phyloP scores from a whole-genome alignment of 345 rosid species.

The Eucalyptus coolabah region DNA sequence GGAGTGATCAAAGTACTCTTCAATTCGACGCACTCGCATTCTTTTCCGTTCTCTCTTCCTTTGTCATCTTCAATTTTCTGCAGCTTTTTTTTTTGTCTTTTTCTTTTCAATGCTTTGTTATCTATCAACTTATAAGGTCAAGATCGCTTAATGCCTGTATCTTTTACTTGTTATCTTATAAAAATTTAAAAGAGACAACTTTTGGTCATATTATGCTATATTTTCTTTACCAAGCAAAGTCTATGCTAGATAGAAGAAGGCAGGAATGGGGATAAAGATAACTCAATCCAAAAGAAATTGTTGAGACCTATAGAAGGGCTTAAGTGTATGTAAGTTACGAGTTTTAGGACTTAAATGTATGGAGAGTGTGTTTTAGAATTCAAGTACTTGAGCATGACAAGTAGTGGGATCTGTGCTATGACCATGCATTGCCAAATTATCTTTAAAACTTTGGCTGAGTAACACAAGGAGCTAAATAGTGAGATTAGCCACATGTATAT shows the following conservation, averaged over 20 bases:
- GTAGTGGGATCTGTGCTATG: background rate
- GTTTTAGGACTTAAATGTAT: background rate
- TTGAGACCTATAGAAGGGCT: background rate
- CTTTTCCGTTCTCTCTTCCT: background rate
- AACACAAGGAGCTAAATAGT: background rate
- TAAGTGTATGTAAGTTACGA: background rate
- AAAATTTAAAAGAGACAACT: background rate
- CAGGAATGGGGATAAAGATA: too few species aligned
- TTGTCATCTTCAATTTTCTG: background rate
- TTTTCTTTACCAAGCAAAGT: background rate
- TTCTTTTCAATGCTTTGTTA: background rate
- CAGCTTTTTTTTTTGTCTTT: background rate
- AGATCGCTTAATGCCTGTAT: fast-evolving
- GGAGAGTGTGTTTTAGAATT: background rate
- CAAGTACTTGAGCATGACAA: background rate
- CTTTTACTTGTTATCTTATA: background rate
- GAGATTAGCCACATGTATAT: background rate
- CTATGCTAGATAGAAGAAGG: background rate
- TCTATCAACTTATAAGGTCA: background rate
- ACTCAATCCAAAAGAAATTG: too few species aligned
- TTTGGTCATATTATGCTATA: background rate
- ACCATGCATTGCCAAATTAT: background rate
- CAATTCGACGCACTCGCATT: background rate
- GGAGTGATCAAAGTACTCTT: background rate
- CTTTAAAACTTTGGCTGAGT: background rate